These are phyloP conservation scores for Naganishia vaughanmartiniae DNA, from an alignment of 768 basidiomycete species.

Conservation along the genomic window DNA sequence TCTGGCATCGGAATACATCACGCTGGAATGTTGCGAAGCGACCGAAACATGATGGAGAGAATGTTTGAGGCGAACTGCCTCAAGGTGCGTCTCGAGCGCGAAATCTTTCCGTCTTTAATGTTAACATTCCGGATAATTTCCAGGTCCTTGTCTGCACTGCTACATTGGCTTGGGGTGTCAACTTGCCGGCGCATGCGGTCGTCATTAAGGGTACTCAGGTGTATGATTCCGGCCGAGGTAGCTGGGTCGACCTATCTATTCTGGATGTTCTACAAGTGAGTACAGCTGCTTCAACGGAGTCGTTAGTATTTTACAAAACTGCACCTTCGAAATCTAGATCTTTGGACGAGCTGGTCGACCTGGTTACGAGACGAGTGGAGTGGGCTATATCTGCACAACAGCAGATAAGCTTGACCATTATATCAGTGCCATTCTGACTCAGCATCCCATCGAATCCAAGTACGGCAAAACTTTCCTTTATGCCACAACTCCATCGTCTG, in stretches of 20 bases:
- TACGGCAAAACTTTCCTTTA: constrained; percentile 52
- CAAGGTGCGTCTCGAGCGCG: constrained; percentile 62
- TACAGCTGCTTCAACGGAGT: not conserved
- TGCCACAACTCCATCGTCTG: not conserved
- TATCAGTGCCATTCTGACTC: constrained; percentile 78
- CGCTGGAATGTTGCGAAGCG: constrained; percentile 92
- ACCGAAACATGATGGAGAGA: constrained; percentile 90
- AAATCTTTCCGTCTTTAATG: not conserved
- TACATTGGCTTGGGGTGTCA: constrained; percentile 98
- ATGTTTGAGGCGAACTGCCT: constrained; percentile 87
- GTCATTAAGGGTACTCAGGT: constrained; percentile 97
- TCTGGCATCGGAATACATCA: constrained; percentile 95
- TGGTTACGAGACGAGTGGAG: constrained; percentile 73
- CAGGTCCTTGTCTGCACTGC: constrained; percentile 97
- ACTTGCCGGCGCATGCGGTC: constrained; percentile 95
- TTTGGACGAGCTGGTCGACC: constrained; percentile 87
- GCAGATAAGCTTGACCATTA: constrained; percentile 90
- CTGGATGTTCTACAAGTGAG: constrained; percentile 76
- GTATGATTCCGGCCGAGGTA: constrained; percentile 84
- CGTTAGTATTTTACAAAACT: not conserved
- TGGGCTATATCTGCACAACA: constrained; percentile 94
- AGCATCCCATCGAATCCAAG: constrained; percentile 97
- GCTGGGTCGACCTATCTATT: constrained; percentile 87
- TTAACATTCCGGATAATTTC: not conserved
- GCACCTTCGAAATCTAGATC: constrained; percentile 57